Evolutionary conservation across 257 asterid genomes (phyloP).

Genomic region (Cordia subcordata): DNA sequence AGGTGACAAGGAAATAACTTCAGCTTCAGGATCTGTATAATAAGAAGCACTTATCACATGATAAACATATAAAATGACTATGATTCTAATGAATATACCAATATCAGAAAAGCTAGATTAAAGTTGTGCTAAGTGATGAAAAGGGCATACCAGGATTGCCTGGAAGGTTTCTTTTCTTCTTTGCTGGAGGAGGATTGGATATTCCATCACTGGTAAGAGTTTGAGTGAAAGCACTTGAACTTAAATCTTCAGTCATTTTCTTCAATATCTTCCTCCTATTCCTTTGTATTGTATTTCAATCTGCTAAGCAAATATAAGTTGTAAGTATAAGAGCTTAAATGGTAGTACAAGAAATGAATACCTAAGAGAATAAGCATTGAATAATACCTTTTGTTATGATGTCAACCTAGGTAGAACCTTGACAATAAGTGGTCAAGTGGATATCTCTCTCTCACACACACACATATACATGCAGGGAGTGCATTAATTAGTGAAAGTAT

Average conservation of each 20-base stretch:
- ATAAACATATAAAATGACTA: conserved; percentile 4
- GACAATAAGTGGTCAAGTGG: conserved; percentile 13
- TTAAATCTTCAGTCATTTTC: conserved; percentile 58
- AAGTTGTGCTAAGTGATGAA: neutral
- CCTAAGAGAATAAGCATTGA: conserved; percentile 8
- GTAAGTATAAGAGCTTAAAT: neutral
- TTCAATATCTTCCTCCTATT: neutral
- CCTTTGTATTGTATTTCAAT: neutral
- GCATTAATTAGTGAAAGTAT: conserved; percentile 12
- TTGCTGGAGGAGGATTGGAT: conserved; percentile 47
- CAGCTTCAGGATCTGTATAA: conserved; percentile 84
- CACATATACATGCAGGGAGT: conserved; percentile 9
- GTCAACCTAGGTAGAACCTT: conserved; percentile 24
- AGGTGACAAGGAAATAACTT: conserved; percentile 83
- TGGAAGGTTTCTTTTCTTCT: conserved; percentile 91
- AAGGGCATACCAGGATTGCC: conserved; percentile 68
- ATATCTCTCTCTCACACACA: conserved; percentile 14
- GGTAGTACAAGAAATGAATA: conserved; percentile 6
- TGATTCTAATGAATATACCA: conserved; percentile 14
- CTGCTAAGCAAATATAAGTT: neutral
- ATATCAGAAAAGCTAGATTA: conserved; percentile 1
- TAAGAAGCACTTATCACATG: neutral
- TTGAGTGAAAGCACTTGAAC: conserved; percentile 38
- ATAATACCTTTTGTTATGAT: conserved; percentile 38
- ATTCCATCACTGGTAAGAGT: conserved; percentile 32